phyloP scores from a whole-genome alignment of 75 land plant genomes.

The Selaginella moellendorffii region DNA sequence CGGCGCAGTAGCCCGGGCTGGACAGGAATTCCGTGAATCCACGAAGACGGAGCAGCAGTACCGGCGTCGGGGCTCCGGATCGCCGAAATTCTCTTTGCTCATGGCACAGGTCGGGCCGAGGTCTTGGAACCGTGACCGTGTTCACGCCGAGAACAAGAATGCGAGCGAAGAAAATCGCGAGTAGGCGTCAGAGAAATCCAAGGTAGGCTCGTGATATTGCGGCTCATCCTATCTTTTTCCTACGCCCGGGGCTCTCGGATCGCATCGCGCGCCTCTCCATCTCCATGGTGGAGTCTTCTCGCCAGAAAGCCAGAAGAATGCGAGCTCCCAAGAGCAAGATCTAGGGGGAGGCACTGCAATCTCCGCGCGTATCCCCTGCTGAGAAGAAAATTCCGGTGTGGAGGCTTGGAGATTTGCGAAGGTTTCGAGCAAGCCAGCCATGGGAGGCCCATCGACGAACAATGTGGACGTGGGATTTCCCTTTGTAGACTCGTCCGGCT shows the following conservation, averaged over 20 bases:
- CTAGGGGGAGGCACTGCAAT: too few species aligned
- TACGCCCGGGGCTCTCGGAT: neutral
- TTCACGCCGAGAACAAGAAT: slow-evolving; percentile 9
- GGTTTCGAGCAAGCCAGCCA: neutral
- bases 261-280: neutral
- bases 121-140: slow-evolving; percentile 10
- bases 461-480: neutral
- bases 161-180: slow-evolving; percentile 7
- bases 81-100: neutral
- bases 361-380: too few species aligned
- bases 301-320: too few species aligned
- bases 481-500: neutral
- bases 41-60: neutral
- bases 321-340: too few species aligned
- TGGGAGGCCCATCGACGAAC: neutral
- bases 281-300: too few species aligned
- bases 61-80: neutral
- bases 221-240: neutral
- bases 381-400: too few species aligned
- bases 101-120: slow-evolving; percentile 9
- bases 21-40: too few species aligned
- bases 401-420: neutral
- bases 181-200: neutral
- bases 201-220: neutral
- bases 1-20: too few species aligned